These are phyloP conservation scores for Endocalyx cinctus DNA, from an alignment of 2,329 filamentous ascomycete genomes.

Conservation along the genomic window DNA sequence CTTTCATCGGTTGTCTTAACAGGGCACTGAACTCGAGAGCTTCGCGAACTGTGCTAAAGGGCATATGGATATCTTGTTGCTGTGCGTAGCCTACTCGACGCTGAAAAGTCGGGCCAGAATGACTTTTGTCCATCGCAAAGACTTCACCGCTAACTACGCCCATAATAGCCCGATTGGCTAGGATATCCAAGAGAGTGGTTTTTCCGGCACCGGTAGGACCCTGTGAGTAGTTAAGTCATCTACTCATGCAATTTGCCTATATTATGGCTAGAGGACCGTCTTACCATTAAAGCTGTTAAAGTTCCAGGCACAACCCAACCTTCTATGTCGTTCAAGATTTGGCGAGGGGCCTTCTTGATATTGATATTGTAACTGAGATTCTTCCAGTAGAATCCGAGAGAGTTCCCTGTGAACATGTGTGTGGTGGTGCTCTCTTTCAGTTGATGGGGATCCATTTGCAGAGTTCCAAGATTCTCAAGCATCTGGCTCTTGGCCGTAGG, in stretches of 20 bases:
- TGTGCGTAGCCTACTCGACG: constrained; percentile 87
- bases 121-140: constrained; percentile 55
- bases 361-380: constrained; percentile 71
- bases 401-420: constrained; percentile 35
- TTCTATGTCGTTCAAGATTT: neutral
- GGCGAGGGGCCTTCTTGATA: constrained; percentile 66
- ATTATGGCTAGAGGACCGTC: too few species aligned
- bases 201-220: constrained; percentile 85
- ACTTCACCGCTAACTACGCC: constrained; percentile 82
- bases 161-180: constrained; percentile 79
- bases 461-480: neutral
- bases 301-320: constrained; percentile 88
- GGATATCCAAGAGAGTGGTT: constrained; percentile 78
- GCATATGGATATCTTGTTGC: constrained; percentile 82
- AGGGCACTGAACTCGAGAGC: constrained; percentile 79
- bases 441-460: too few species aligned
- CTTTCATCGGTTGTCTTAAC: constrained; percentile 69
- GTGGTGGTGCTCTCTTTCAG: too few species aligned
- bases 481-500: neutral
- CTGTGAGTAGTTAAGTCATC: constrained; percentile 1
- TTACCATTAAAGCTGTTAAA: constrained; percentile 72
- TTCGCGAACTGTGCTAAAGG: constrained; percentile 80
- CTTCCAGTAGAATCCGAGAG: constrained; percentile 82
- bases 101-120: constrained; percentile 71
- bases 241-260: neutral